These are phyloP conservation scores for Lolium rigidum DNA, from an alignment of 176 grass and related monocot species.

Conservation along the genomic window DNA sequence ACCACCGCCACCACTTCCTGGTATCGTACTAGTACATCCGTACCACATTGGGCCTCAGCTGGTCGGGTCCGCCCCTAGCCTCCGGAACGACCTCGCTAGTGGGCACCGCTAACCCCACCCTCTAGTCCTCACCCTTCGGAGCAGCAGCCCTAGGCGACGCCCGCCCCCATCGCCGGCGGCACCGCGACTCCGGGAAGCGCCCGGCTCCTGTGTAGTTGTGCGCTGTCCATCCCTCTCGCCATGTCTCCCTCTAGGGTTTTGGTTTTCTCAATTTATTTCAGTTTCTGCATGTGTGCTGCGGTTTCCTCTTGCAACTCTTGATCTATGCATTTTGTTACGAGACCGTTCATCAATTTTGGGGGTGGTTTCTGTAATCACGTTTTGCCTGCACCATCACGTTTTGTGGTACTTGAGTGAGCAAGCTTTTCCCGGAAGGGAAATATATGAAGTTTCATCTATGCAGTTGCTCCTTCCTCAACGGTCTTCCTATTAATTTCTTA, in stretches of 20 bases:
- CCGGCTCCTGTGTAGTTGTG: too few relatives aligned
- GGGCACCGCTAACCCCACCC: too few relatives aligned
- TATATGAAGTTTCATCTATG: background rate
- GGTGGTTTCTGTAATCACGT: background rate
- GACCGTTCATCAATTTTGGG: background rate
- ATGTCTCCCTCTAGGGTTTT: too few relatives aligned
- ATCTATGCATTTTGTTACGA: background rate
- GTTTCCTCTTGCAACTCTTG: background rate
- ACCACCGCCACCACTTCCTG: background rate
- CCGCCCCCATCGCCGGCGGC: too few relatives aligned
- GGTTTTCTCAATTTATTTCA: background rate
- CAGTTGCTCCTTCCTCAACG: background rate
- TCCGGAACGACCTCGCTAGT: too few relatives aligned
- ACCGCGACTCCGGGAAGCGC: too few relatives aligned
- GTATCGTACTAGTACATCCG: background rate
- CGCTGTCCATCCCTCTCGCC: too few relatives aligned
- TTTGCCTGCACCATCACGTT: background rate
- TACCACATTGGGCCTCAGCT: slow-evolving; percentile 1
- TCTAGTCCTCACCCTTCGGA: too few relatives aligned
- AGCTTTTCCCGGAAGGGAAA: too few relatives aligned
- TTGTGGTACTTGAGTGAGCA: too few relatives aligned
- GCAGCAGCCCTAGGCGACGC: too few relatives aligned
- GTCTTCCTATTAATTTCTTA: background rate
- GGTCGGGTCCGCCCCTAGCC: too few relatives aligned
- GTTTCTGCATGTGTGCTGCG: background rate